phyloP scores from a whole-genome alignment of 805 yeast genomes.

The Candida krabiensis region DNA sequence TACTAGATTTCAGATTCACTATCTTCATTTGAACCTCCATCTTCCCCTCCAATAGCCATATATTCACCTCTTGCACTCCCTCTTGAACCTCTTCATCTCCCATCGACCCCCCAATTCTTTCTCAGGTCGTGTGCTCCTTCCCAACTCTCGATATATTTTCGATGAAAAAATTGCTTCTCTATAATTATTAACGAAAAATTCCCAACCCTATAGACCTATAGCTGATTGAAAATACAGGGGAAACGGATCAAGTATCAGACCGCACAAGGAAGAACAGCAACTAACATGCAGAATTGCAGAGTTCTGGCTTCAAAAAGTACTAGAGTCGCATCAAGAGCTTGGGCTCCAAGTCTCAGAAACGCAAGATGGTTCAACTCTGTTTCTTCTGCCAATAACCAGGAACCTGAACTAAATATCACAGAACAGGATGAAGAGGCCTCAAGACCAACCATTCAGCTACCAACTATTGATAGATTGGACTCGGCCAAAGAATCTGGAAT shows the following conservation, averaged over 20 bases:
- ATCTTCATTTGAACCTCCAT: too few relatives aligned
- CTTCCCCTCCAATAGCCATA: too few relatives aligned
- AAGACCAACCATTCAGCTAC: constrained; percentile 24
- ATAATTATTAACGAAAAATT: too few relatives aligned
- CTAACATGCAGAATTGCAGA: neutral
- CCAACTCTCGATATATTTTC: constrained; percentile 2
- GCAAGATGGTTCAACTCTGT: constrained; percentile 5
- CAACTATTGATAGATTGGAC: constrained; percentile 26
- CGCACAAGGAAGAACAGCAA: too few relatives aligned
- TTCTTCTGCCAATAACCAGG: constrained; percentile 5
- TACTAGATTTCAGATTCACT: too few relatives aligned
- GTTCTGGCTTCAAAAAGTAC: constrained; percentile 2
- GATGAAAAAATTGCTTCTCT: constrained; percentile 1
- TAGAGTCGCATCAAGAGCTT: too few relatives aligned
- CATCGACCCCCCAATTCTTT: neutral
- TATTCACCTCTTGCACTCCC: neutral
- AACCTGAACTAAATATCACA: constrained; percentile 9
- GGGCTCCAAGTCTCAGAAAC: constrained; percentile 1
- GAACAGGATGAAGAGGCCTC: constrained; percentile 4
- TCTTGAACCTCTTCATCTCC: neutral
- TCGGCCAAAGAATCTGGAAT: constrained; percentile 36
- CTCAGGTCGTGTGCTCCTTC: constrained; percentile 5
- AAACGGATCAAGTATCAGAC: too few relatives aligned
- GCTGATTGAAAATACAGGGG: too few relatives aligned
- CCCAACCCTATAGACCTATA: too few relatives aligned